These are phyloP conservation scores for Venturia pyrina DNA, from an alignment of 2,329 filamentous ascomycete species.

Conservation along the genomic window DNA sequence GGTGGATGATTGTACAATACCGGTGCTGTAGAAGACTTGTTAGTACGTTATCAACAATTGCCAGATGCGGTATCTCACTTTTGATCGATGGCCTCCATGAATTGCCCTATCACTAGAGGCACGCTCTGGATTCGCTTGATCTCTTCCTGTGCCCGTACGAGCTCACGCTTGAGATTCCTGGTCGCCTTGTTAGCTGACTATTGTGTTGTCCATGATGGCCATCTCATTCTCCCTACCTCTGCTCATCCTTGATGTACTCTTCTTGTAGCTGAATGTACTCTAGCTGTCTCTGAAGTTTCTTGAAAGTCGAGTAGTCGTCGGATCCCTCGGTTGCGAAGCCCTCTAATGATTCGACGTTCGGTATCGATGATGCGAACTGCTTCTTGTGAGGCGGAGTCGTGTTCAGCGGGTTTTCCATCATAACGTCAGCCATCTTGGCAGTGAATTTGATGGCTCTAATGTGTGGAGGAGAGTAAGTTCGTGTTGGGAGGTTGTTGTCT, in stretches of 20 bases:
- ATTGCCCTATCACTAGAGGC: constrained; percentile 94
- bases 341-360: constrained; percentile 83
- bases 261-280: constrained; percentile 89
- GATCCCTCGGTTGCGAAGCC: constrained; percentile 69
- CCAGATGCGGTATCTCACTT: constrained; percentile 51
- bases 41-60: background rate
- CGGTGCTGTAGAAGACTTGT: constrained; percentile 53
- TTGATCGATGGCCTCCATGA: constrained; percentile 99
- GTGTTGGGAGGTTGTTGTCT: background rate
- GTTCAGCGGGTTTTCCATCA: constrained; percentile 72
- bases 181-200: constrained; percentile 8
- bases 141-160: constrained; percentile 95
- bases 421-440: constrained; percentile 70
- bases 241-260: constrained; percentile 99
- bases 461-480: background rate
- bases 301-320: constrained; percentile 91
- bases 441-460: background rate
- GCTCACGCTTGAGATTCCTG: constrained; percentile 90
- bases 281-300: constrained; percentile 91
- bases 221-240: constrained; percentile 49
- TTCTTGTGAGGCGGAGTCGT: constrained; percentile 71
- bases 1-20: constrained; percentile 96
- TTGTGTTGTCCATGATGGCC: background rate
- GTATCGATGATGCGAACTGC: constrained; percentile 66
- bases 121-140: constrained; percentile 99